Conservation (phyloP, 768 basidiomycete genomes). For the Tylopilus sp. region DNA sequence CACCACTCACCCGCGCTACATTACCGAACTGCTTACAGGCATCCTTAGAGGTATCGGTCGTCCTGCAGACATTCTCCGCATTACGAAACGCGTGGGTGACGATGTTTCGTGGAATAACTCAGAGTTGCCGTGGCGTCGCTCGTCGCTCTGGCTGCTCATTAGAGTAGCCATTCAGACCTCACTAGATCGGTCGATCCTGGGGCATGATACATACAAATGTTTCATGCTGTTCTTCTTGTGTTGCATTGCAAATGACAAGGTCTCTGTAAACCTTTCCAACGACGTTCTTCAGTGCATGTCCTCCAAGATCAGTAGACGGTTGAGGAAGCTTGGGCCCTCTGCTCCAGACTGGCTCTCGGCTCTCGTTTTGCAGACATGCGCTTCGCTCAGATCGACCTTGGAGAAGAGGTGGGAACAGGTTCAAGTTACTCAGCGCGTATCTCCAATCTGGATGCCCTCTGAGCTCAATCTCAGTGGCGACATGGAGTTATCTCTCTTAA, state of each 20-base stretch:
- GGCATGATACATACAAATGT: conserved; percentile 25
- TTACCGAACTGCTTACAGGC: conserved; percentile 45
- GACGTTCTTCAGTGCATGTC: conserved; percentile 37
- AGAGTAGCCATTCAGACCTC: conserved; percentile 45
- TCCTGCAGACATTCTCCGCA: background rate
- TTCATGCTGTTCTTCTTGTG: conserved; percentile 33
- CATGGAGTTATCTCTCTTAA: conserved; percentile 31
- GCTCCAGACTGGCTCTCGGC: conserved; percentile 17
- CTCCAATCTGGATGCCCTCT: conserved; percentile 31
- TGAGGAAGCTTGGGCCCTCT: conserved; percentile 34
- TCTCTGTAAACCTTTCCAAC: conserved; percentile 13
- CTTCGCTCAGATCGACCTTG: conserved; percentile 18
- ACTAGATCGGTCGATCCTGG: conserved; percentile 19
- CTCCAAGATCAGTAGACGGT: conserved; percentile 36
- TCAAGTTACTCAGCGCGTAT: conserved; percentile 24
- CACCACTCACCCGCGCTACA: conserved; percentile 40
- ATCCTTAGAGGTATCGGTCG: conserved; percentile 34
- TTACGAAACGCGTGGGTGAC: conserved; percentile 40
- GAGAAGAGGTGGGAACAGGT: conserved; percentile 36
- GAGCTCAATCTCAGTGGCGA: conserved; percentile 29
- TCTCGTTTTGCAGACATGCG: conserved; percentile 5
- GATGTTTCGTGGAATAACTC: conserved; percentile 22
- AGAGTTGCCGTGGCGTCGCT: conserved; percentile 19
- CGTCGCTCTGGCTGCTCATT: conserved; percentile 43
- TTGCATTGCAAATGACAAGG: conserved; percentile 7